These are phyloP conservation scores for Cryomyces antarcticus DNA, from an alignment of 495 filamentous ascomycete species.

Conservation along the genomic window DNA sequence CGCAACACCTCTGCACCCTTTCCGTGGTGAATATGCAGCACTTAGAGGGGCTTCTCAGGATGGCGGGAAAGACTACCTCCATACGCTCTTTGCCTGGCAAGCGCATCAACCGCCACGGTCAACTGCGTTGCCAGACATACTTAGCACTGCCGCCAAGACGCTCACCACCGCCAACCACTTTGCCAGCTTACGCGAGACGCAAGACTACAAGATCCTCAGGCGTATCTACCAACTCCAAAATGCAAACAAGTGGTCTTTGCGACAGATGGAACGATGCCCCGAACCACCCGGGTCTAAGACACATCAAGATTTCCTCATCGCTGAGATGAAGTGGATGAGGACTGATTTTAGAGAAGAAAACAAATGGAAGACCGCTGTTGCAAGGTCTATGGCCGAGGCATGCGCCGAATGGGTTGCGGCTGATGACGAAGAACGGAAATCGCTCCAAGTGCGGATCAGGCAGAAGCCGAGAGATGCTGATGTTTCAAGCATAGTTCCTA, in stretches of 20 bases:
- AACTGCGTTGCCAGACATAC: slow-evolving; percentile 43
- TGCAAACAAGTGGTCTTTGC: slow-evolving; percentile 72
- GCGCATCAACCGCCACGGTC: slow-evolving; percentile 37
- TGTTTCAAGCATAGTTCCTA: no score
- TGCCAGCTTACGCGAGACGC: slow-evolving; percentile 57
- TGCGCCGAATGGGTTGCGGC: slow-evolving; percentile 65
- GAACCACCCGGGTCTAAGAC: slow-evolving; percentile 57
- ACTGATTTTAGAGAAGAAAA: slow-evolving; percentile 87
- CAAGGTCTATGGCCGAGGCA: slow-evolving; percentile 51
- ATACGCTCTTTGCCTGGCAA: slow-evolving; percentile 54
- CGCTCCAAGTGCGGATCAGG: slow-evolving; percentile 42
- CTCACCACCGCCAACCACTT: slow-evolving; percentile 58
- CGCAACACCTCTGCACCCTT: no score
- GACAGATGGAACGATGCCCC: slow-evolving; percentile 57
- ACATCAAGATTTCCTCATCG: slow-evolving; percentile 69
- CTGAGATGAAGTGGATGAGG: slow-evolving; percentile 92
- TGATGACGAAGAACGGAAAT: slow-evolving; percentile 33
- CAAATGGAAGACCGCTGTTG: slow-evolving; percentile 77
- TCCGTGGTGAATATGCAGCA: slow-evolving; percentile 16
- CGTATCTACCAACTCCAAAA: slow-evolving; percentile 77
- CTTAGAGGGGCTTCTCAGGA: slow-evolving; percentile 28
- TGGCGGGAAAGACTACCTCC: slow-evolving; percentile 54
- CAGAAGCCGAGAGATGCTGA: slow-evolving; percentile 5
- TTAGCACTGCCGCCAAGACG: slow-evolving; percentile 62
- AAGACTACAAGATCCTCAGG: slow-evolving; percentile 63